Conservation (phyloP, 331 rosid species). For the Malus hybrid region DNA sequence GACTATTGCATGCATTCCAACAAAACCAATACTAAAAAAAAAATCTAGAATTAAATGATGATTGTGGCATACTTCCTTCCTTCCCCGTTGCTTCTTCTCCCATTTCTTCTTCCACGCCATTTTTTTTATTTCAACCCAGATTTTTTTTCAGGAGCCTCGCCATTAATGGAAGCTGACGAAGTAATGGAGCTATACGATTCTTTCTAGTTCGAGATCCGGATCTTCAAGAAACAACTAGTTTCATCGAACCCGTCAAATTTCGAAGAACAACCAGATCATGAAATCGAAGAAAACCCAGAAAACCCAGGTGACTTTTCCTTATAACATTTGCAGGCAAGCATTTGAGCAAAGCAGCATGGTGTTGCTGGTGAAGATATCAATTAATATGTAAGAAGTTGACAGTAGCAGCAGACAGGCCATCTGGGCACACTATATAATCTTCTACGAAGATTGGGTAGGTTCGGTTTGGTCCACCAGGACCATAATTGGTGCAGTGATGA, state of each 20-base stretch:
- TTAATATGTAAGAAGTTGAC: background rate
- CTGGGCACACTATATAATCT: conserved; percentile 2
- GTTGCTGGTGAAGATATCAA: background rate
- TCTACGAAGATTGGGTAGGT: background rate
- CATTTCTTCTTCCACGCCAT: too few species aligned
- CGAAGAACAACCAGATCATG: too few species aligned
- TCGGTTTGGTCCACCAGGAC: background rate
- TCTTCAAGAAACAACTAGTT: too few species aligned
- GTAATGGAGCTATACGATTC: conserved; percentile 40
- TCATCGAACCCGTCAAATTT: too few species aligned
- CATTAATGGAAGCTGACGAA: conserved; percentile 58
- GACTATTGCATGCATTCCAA: too few species aligned
- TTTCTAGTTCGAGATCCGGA: too few species aligned
- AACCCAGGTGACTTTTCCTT: background rate
- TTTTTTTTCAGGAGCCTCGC: background rate
- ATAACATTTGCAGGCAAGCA: background rate
- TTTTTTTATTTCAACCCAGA: background rate
- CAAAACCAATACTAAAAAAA: background rate
- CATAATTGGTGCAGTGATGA: background rate
- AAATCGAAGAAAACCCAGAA: too few species aligned
- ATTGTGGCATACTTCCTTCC: too few species aligned
- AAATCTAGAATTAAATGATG: too few species aligned
- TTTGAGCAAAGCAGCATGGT: conserved; percentile 7
- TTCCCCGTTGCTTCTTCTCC: too few species aligned
- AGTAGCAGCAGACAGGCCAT: conserved; percentile 21